Conservation (phyloP, 768 basidiomycete genomes). For the Tricholoma flavovirens region DNA sequence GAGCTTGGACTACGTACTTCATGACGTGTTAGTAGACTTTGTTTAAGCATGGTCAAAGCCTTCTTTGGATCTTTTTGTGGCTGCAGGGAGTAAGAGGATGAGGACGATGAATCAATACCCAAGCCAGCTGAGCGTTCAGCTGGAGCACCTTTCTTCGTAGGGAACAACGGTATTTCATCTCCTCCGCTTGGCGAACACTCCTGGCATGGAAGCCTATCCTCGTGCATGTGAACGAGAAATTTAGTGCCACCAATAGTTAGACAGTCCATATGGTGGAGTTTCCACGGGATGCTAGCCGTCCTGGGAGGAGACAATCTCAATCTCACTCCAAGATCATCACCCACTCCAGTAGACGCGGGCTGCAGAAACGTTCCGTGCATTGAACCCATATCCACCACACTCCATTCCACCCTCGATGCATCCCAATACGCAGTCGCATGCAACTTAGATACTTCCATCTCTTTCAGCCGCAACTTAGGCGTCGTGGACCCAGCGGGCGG, state of each 20-base stretch:
- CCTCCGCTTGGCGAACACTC: conserved; percentile 48
- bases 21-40: conserved; percentile 53
- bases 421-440: conserved; percentile 79
- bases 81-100: conserved; percentile 13
- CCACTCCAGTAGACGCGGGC: conserved; percentile 19
- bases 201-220: conserved; percentile 51
- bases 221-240: conserved; percentile 67
- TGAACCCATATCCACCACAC: conserved; percentile 79
- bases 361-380: conserved; percentile 75
- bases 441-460: conserved; percentile 79
- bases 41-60: conserved; percentile 61
- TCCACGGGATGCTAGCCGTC: conserved; percentile 62
- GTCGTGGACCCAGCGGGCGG: conserved; percentile 42
- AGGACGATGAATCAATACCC: conserved; percentile 19
- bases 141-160: conserved; percentile 19
- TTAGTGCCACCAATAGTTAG: conserved; percentile 67
- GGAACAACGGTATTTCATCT: conserved; percentile 59
- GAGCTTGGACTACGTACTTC: conserved; percentile 17
- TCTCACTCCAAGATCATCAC: conserved; percentile 33
- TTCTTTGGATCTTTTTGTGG: conserved; percentile 49
- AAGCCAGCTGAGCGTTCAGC: conserved; percentile 23
- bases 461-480: conserved; percentile 70
- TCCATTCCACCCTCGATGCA: conserved; percentile 52
- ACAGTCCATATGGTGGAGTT: conserved; percentile 56
- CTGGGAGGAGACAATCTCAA: conserved; percentile 59